Evolutionary conservation across 768 basidiomycete genomes (phyloP), one percentile per base, ranked within the genome.

Genomic region (Leccinellum luteum): DNA sequence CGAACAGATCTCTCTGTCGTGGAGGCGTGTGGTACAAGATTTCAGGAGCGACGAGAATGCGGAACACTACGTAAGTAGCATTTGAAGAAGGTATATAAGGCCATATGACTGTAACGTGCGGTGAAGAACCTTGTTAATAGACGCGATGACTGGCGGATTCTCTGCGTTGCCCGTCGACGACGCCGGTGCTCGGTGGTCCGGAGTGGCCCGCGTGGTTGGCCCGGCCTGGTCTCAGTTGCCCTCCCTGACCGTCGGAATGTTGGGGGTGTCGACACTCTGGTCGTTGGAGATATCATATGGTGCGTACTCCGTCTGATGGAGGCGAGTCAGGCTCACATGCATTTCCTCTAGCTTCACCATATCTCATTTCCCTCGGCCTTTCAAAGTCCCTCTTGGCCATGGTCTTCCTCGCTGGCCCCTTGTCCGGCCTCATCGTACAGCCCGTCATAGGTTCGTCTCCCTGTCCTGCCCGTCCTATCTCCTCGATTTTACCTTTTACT

Each of bases 251-350:
- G 66, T 94, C 7, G 89, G 91, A 1, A 74, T 95, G 52, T 72
- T 93, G 3, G 94, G 94, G 6, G 85, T 95, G 1, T 90, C 92
- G 69, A 84, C 93, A 59, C 83, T 96, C 48, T 97, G 95, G 95
- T 89, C 89, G 1, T 87, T 96, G 13, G 94, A 97, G 67, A 94
- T 97, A 92, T 88, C 91, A 0, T 94, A 96, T 60, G 92, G 90
- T 64, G 65, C 51, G 12, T 50, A 12, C 12, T 2, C 41, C n/a
- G 32, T 19, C 31, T 8, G 2, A 13, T 38, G 31, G 14, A 45
- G 19, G 23, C 21, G 6, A 52, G 9, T 9, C 15, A 14, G 19
- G n/a, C 48, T 12, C 14, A 61, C 60, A 44, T 43, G 19, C 10
- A 58, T 31, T 31, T 60, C 23, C 19, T 23, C 12, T 51, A 85